Evolutionary conservation across 129 eudicot species (phyloP), one percentile per base, ranked within the genome.

Genomic region (Chrysanthemum seticuspe): DNA sequence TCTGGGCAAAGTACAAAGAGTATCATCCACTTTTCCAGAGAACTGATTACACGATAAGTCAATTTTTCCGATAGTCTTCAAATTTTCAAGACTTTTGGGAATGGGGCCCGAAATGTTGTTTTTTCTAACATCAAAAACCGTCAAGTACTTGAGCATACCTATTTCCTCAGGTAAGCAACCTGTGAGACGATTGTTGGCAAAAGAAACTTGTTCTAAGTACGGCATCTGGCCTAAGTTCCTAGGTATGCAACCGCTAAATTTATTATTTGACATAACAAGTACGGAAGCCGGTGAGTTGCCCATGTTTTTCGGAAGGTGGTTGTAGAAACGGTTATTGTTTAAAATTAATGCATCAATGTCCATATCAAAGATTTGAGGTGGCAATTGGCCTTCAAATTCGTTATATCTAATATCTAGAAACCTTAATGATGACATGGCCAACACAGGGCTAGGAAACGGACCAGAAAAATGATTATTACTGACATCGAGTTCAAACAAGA

Each of bases 401-500:
- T 94, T 94, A 76, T 21, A 94, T 76, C 98, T 81, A 3, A 94
- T 70, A 59, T 94, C 98, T 12, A 94, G 85, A 58, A 78, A 94
- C 51, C 65, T 69, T 36, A 90, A 87, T 23, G 67, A 67, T 0
- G 90, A 83, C 53, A 94, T 25, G 6, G 19, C 73, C 34, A 94
- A 54, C 44, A 88, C 81, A 7, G 83, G 92, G 51, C 70, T 71
- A 0, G 98, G 98, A 64, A 94, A 94, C 1, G 76, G 54, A 5
- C 98, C 97, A 10, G 87, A 92, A 51, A 87, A 90, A 1, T 91
- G 93, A 49, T 94, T 94, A 80, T 86, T 86, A 81, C 97, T 94
- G 14, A 90, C 48, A 73, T 94, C 98, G 10, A 94, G 77, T 83
- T 94, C 98, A 44, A 62, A 62, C 54, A 94, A 19, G 6, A 84